Evolutionary conservation across 1,284 basidiomycete species (phyloP), one percentile per base, ranked within the genome.

Genomic region (Porodaedalea pini): DNA sequence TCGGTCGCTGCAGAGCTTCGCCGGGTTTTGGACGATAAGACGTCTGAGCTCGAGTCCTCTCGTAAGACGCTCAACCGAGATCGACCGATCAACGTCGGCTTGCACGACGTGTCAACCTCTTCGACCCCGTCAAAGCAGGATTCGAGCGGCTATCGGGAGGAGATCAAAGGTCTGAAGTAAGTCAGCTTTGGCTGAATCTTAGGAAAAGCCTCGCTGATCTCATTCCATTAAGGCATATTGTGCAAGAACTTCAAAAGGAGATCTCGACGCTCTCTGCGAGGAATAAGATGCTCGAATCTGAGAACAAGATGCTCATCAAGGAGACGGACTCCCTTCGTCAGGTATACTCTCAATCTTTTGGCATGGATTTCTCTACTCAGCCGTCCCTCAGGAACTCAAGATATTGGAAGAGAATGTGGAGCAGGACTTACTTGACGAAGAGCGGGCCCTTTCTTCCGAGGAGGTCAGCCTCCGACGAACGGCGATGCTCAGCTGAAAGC

Each of bases 241-340:
- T 96, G 25, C 87, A 91, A 66, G 89, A 94, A 66, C 76, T 96
- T 44, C 89, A 90, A 68, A 86, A 89, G 63, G 94, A 96, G 72
- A 91, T 85, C 64, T 69, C 81, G 3, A 73, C 78, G n/a, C 70
- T 83, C 7, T 73, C 78, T 21, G 83, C 88, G 60, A 78, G 79
- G 63, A 85, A 83, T 69, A 89, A 88, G 67, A 70, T 86, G 39
- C 72, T 92, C 32, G 83, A 92, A 67, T 78, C 81, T 7, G 92
- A 95, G 74, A 90, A 92, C 62, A 78, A 79, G 59, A 74, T 90
- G 31, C 74, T 94, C 49, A 70, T 80, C 49, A 79, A 86, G n/a
- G 89, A 92, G 69, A 81, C 81, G 4, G 82, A 88, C 60, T 84
- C 90, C 65, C 77, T 93, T n/a, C 86, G 85, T 47, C 81, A 88